These are phyloP conservation scores for Pichia sp. DNA, from an alignment of 1,139 yeast species.

Conservation along the genomic window DNA sequence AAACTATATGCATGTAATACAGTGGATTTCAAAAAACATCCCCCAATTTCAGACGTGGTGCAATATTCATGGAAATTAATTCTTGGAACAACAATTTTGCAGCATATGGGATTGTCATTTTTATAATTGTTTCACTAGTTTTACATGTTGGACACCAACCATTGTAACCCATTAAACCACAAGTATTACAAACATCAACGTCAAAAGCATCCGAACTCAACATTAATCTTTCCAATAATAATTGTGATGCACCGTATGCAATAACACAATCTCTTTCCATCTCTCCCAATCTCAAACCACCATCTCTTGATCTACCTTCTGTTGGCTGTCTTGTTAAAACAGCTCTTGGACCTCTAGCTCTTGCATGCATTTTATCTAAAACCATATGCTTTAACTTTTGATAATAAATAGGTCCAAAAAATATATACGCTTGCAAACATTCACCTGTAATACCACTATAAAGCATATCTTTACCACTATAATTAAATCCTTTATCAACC, in stretches of 20 bases:
- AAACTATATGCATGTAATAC: too few relatives aligned
- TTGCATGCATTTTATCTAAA: slow-evolving; percentile 97
- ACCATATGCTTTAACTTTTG: slow-evolving; percentile 99
- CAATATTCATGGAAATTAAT: slow-evolving; percentile 92
- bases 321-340: slow-evolving; percentile 98
- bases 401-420: slow-evolving; percentile 97
- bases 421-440: slow-evolving; percentile 92
- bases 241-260: slow-evolving; percentile 98
- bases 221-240: slow-evolving; percentile 91
- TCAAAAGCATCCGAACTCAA: slow-evolving; percentile 96
- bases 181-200: slow-evolving; percentile 86
- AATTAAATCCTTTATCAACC: slow-evolving; percentile 86
- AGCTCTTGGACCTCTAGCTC: slow-evolving; percentile 99
- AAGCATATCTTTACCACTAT: slow-evolving; percentile 95
- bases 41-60: slow-evolving; percentile 85
- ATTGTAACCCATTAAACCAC: slow-evolving; percentile 98
- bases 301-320: slow-evolving; percentile 98
- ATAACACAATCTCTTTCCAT: slow-evolving; percentile 99
- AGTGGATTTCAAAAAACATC: slow-evolving; percentile 55
- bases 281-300: slow-evolving; percentile 98
- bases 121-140: slow-evolving; percentile 76
- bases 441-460: slow-evolving; percentile 99
- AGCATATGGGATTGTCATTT: slow-evolving; percentile 97
- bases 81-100: slow-evolving; percentile 96
- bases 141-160: slow-evolving; percentile 97